Evolutionary conservation across 2,329 filamentous ascomycete species (phyloP), one percentile per base, ranked within the genome.

Genomic region (Hawksworthiomyces lignivorus): DNA sequence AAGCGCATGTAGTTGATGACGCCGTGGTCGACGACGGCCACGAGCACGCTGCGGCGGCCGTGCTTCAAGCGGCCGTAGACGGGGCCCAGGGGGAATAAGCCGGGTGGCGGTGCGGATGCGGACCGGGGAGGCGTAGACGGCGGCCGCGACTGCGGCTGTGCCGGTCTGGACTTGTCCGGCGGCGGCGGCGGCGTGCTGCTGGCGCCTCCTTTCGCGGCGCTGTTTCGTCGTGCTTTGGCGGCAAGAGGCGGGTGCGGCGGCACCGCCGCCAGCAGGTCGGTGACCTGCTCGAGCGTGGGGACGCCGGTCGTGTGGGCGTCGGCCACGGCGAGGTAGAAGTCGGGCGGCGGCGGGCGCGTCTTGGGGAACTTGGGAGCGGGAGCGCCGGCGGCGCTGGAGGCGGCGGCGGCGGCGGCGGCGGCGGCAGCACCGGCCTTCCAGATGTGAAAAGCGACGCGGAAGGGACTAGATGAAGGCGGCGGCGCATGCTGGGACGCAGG

Each of bases 21-120:
- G 0, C 92, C 92, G 48, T 87, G 77, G 58, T 97, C 92, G 26
- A 96, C 88, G 3, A 97, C 76, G 0, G 89, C 92, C 19, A 98
- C 60, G 26, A 96, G 69, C 24, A 92, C 84, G 60, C 87, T 92
- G 50, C 87, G 76, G 59, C 83, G 80, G 2, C 88, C 92, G 54
- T 94, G 80, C 62, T 88, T 90, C 49, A 97, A 65, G 45, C 85
- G 79, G 54, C 82, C 76, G 56, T 94, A 92, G 50, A 89, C 62
- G 57, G 19, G 31, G n/a, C 40, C 41, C 10, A 40, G 34, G 9
- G 33, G 31, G 58, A 68, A 54, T 19, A 27, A 30, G 31, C 17
- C 5, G 7, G 31, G 31, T 4, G 24, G 5, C 4, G 31, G 10
- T 15, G 32, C 11, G 2, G 19, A 3, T 5, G 31, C 8, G 3